Base-by-base conservation (phyloP, 2,329 filamentous ascomycete genomes). In the Fusarium aywerte region DNA sequence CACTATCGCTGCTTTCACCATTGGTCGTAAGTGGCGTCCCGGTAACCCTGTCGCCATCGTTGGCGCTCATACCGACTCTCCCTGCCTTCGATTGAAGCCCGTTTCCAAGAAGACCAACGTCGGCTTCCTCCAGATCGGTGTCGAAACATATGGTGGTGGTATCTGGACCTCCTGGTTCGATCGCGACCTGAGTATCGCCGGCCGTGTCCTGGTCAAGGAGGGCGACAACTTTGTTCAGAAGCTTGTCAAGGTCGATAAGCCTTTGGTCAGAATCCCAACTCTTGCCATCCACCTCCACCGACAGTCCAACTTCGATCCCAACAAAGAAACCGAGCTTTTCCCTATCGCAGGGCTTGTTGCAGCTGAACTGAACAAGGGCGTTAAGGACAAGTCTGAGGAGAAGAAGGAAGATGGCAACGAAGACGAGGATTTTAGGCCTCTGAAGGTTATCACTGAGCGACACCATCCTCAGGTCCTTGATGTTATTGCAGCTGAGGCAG, bases 141-240 rank as follows among this genome's bases (percentile, higher is more conserved):
- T 97, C 50, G 96, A 99, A 83, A 95, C 93, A 3, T 99, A 99
- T 76, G 96, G 96, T 52, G 96, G 96, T 64, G 96, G 96, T 56
- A 90, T 98, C 74, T 98, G 95, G 95, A 94, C 97, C 80, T 97
- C 92, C 44, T 99, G 91, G 96, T 99, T 99, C 76, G 96, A 99
- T 78, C 90, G 96, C 49, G 96, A 99, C 77, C 83, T 99, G 65
- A 91, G 92, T 72, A 89, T 98, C 53, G 96, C 96, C 31, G 96
- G 96, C 10, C 87, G 96, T 61, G 92, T 92, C 15, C 90, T 98
- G 83, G 92, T 96, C 56, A 89, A 87, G 72, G 89, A 89, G 58
- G 85, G 85, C 44, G 86, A 91, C 59, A 89, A 86, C 67, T 92
- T 97, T 68, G 87, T 89, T 65, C 91, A 93, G 80, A 94, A 90